These are phyloP conservation scores for Inonotus obliquus DNA, from an alignment of 1,284 basidiomycete genomes.

Conservation along the genomic window DNA sequence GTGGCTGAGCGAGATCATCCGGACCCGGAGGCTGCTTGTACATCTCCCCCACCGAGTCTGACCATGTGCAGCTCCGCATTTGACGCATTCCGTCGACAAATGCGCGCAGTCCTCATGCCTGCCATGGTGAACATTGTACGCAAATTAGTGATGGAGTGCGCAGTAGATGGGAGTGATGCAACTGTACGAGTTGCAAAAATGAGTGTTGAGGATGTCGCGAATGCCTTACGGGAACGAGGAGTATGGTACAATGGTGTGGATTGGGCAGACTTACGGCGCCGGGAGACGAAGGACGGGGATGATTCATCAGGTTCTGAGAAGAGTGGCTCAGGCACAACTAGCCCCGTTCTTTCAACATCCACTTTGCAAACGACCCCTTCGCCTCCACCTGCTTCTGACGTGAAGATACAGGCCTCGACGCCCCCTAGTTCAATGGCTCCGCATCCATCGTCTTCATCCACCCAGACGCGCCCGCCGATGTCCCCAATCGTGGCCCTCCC, in stretches of 20 bases:
- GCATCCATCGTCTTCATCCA: neutral
- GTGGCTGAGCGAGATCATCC: constrained; percentile 41
- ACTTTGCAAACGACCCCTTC: constrained; percentile 72
- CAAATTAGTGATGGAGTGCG: constrained; percentile 55
- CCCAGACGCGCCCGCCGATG: constrained; percentile 19
- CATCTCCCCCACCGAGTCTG: constrained; percentile 50
- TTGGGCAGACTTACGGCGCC: constrained; percentile 36
- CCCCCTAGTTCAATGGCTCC: constrained; percentile 21
- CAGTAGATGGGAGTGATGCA: constrained; percentile 37
- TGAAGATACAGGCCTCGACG: constrained; percentile 33
- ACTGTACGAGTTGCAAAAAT: constrained; percentile 47
- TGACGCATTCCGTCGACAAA: constrained; percentile 48
- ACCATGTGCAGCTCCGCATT: constrained; percentile 55
- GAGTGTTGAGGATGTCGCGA: constrained; percentile 55
- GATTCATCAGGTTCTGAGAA: constrained; percentile 44
- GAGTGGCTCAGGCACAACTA: constrained; percentile 54
- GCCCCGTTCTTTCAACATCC: constrained; percentile 67
- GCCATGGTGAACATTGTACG: constrained; percentile 65
- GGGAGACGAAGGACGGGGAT: constrained; percentile 32
- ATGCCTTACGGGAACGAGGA: constrained; percentile 49
- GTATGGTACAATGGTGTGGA: constrained; percentile 67
- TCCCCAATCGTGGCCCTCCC: constrained; percentile 31
- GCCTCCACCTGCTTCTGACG: constrained; percentile 47
- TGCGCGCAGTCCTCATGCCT: constrained; percentile 53
- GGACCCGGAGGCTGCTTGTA: constrained; percentile 35